Evolutionary conservation across 805 yeast species (phyloP).

Genomic region (Tetrapisispora iriomotensis): DNA sequence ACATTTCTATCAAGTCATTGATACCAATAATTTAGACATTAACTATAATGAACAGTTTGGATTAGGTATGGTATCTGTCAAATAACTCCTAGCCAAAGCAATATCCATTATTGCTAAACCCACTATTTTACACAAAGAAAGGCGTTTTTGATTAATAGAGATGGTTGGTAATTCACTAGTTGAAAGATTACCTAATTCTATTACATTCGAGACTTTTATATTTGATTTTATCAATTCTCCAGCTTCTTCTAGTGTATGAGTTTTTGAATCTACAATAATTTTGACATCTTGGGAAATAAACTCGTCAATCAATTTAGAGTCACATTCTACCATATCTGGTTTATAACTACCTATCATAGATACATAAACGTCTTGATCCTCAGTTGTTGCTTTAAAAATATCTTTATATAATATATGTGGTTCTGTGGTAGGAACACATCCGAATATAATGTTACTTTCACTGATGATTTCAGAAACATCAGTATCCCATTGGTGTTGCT

Average conservation of each 20-base stretch:
- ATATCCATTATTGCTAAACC: slow-evolving; percentile 61
- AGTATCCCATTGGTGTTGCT: slow-evolving; percentile 20
- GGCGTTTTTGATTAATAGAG: slow-evolving; percentile 11
- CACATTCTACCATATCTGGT: slow-evolving; percentile 59
- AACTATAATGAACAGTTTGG: background rate
- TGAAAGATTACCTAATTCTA: slow-evolving; percentile 39
- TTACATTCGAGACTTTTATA: slow-evolving; percentile 31
- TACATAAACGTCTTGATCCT: slow-evolving; percentile 30
- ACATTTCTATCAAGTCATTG: no score
- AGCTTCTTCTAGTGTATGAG: slow-evolving; percentile 49
- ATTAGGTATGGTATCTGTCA: background rate
- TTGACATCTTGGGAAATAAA: slow-evolving; percentile 31
- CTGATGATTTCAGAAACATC: slow-evolving; percentile 20
- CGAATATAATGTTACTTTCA: slow-evolving; percentile 41
- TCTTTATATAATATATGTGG: slow-evolving; percentile 34
- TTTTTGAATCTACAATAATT: slow-evolving; percentile 50
- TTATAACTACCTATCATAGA: slow-evolving; percentile 59
- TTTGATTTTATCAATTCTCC: slow-evolving; percentile 50
- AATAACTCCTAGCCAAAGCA: slow-evolving; percentile 3
- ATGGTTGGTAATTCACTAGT: background rate
- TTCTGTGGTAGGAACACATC: slow-evolving; percentile 49
- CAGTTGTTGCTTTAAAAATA: slow-evolving; percentile 11
- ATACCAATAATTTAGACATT: background rate
- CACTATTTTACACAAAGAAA: slow-evolving; percentile 45
- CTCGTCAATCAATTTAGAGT: slow-evolving; percentile 31